Evolutionary conservation across 2,329 filamentous ascomycete genomes (phyloP), one percentile per base, ranked within the genome.

Genomic region (Apiospora hydei): DNA sequence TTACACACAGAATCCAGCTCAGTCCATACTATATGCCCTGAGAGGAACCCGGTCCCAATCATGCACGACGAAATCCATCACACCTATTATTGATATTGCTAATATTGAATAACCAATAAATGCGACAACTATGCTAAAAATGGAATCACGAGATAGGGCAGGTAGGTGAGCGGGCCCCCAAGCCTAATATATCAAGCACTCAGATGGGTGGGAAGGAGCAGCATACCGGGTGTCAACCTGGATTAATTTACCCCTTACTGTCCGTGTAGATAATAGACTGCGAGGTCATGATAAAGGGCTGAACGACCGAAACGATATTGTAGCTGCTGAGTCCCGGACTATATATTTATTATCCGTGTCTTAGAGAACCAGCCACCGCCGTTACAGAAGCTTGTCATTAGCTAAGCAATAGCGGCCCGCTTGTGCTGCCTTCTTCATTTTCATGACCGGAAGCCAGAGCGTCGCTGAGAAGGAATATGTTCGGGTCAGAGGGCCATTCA

Each of bases 41-140:
- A 61, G 53, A 61, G 53, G 53, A 61, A 61, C 53, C 53, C 34
- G 53, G 53, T 38, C 26, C 30, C 34, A 14, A 13, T 64, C 13
- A 64, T 64, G 57, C 57, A 64, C 57, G n/a, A 41, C 57, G 57
- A 21, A 64, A 64, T 24, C 34, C 30, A 64, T 64, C 57, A 64
- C 57, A 64, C 57, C 57, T 64, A 41, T 64, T 64, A 64, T 64
- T 64, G 57, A 64, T 64, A 64, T 64, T 64, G 57, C 57, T 64
- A n/a, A 64, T 64, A 64, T 41, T 13, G 16, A 64, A 14, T 34
- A 14, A 14, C 57, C 21, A 41, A 41, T 64, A 41, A 41, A 64
- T 34, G 34, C 24, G 34, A 41, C 57, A 61, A 4, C 26, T 21
- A 11, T 34, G 30, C 53, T 61, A 61, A 38, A 61, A 61, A 38